Percentiles rank a stretch among this genome's conserved stretches.
Evolutionary conservation across 2,329 filamentous ascomycete genomes (phyloP).

Genomic region (Aspergillus sp.): DNA sequence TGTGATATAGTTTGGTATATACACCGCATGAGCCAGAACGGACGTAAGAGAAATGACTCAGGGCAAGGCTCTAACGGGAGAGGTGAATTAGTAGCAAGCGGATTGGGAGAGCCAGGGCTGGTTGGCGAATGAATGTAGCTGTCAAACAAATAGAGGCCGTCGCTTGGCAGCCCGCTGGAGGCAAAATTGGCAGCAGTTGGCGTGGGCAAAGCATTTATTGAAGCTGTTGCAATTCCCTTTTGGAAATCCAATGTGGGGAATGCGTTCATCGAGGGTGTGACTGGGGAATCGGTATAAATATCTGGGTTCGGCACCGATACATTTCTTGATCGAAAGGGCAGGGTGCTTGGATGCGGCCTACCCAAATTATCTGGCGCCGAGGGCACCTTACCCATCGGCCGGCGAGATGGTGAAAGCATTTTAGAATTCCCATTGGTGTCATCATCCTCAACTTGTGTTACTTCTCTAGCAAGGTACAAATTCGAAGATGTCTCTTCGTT

Average conservation of each 20-base stretch:
- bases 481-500: conserved; percentile 43
- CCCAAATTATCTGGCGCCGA: conserved; percentile 49
- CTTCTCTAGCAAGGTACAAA: conserved; percentile 41
- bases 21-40: conserved; percentile 96
- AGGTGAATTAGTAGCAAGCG: conserved; percentile 64
- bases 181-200: conserved; percentile 64
- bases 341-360: conserved; percentile 71
- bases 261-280: conserved; percentile 70
- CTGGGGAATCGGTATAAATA: conserved; percentile 66
- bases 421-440: conserved; percentile 26
- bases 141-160: conserved; percentile 79
- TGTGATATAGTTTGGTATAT: conserved; percentile 91
- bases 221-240: conserved; percentile 50
- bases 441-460: conserved; percentile 46
- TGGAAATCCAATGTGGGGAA: conserved; percentile 55
- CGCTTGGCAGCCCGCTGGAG: conserved; percentile 56
- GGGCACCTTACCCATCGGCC: conserved; percentile 38
- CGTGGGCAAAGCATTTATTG: conserved; percentile 65
- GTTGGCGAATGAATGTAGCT: conserved; percentile 71
- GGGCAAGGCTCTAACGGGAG: conserved; percentile 87
- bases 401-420: conserved; percentile 35
- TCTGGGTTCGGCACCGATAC: conserved; percentile 64
- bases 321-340: conserved; percentile 71
- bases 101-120: conserved; percentile 65
- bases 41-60: conserved; percentile 81